These are phyloP conservation scores for Fraxinus greggii DNA, from an alignment of 305 asterid species.

Conservation along the genomic window DNA sequence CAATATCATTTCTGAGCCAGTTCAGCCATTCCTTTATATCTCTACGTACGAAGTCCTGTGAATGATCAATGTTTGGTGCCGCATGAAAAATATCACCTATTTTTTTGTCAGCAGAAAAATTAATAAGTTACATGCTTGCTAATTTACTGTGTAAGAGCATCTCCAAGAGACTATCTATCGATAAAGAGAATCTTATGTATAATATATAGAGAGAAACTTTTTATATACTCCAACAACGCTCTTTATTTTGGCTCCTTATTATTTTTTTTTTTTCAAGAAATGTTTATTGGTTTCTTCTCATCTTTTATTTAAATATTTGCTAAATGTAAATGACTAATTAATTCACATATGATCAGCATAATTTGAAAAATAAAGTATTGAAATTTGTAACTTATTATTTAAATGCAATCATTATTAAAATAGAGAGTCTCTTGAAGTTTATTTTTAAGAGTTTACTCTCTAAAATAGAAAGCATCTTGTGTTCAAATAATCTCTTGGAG, in stretches of 20 bases:
- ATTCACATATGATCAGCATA: not conserved
- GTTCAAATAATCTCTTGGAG: not conserved
- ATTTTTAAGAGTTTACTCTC: not conserved
- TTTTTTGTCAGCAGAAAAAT: not conserved
- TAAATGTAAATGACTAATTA: not conserved
- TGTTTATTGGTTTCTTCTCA: not conserved
- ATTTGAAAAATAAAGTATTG: not conserved
- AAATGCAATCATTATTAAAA: not conserved
- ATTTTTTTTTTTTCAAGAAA: not conserved
- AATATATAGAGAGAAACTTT: not conserved
- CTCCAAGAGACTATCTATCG: not conserved
- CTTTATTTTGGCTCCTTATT: not conserved
- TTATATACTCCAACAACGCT: not conserved
- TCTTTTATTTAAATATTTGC: not conserved
- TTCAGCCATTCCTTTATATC: conserved; percentile 54
- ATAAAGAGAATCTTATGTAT: not conserved
- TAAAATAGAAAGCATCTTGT: not conserved
- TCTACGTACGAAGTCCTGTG: conserved; percentile 50
- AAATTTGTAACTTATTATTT: not conserved
- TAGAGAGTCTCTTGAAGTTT: not conserved
- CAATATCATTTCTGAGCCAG: conserved; percentile 54
- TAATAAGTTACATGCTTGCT: not conserved
- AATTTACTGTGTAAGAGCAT: not conserved
- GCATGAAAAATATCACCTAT: conserved; percentile 58
- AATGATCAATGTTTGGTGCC: conserved; percentile 62